Base-by-base conservation (phyloP, 352 stramenopile species). In the Phytophthora meadii region DNA sequence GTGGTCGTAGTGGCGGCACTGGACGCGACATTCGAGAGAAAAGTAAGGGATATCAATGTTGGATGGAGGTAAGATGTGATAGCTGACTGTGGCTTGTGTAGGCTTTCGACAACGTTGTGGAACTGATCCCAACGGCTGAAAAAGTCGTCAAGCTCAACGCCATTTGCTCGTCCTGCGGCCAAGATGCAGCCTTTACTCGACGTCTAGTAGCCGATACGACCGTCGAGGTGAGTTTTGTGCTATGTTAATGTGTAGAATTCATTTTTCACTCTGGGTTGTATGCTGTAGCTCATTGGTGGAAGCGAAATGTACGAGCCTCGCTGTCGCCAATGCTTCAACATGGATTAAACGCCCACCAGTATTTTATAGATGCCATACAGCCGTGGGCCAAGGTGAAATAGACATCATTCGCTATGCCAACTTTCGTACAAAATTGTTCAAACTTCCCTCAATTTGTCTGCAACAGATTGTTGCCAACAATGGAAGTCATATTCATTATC, bases 131-230 rank as follows among this genome's bases (percentile, higher is more conserved):
- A 2, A 68, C 72, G 48, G 83, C 88, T 12, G 88, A 95, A 59
- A 76, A 84, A 37, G 87, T 95, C 36, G 84, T 89, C 62, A 94
- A 95, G 58, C 81, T 95, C 30, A 94, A 89, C 55, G 88, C 88
- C 19, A 87, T 95, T 32, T 95, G 88, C 70, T 87, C 83, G 3
- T 72, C 78, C n/a, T 95, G 87, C 40, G 87, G 87, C 24, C 77
- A 77, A 34, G 84, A 95, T 53, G 84, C 84, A 88, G 81, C 84
- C 5, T 95, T 94, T 57, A 94, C 87, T 30, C 69, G 81, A 37
- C 84, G 86, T 14, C 86, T 93, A 52, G 82, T 90, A 17, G 74
- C 73, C 1, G 84, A 91, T 70, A 82, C 73, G 37, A 86, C 81
- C 0, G 72, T 93, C 9, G 84, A 95, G 83, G 83, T 94, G 45